These are phyloP conservation scores for Annulohypoxylon nitens DNA, from an alignment of 495 filamentous ascomycete species.

Conservation along the genomic window DNA sequence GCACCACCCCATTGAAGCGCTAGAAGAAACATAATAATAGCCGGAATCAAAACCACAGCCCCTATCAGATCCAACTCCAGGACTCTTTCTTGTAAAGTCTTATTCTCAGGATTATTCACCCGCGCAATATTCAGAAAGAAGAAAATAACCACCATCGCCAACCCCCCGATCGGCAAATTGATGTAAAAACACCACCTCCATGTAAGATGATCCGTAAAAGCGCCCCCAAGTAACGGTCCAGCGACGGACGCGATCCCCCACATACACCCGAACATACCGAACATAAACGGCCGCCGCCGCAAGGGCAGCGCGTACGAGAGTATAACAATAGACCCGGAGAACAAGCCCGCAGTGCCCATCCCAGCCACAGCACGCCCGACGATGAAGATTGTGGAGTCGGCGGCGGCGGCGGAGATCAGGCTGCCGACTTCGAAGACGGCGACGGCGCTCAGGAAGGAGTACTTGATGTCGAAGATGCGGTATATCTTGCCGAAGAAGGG, in stretches of 20 bases:
- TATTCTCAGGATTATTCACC: constrained; percentile 49
- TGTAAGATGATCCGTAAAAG: constrained; percentile 45
- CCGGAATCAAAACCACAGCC: constrained; percentile 64
- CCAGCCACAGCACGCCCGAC: constrained; percentile 88
- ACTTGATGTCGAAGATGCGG: constrained; percentile 82
- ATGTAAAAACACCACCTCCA: constrained; percentile 71
- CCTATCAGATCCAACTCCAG: constrained; percentile 67
- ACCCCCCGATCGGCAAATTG: constrained; percentile 72
- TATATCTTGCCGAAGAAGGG: constrained; percentile 84
- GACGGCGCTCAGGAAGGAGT: constrained; percentile 77
- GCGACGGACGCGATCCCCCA: constrained; percentile 84
- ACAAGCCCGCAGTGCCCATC: constrained; percentile 85
- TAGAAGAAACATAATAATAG: constrained; percentile 68
- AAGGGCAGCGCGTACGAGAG: constrained; percentile 81
- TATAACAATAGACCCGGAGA: constrained; percentile 85
- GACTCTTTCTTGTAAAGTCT: constrained; percentile 55
- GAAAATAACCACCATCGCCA: constrained; percentile 67
- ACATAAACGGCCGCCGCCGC: constrained; percentile 71
- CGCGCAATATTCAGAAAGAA: constrained; percentile 64
- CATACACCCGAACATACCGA: constrained; percentile 84
- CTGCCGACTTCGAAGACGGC: constrained; percentile 87
- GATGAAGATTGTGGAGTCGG: constrained; percentile 80
- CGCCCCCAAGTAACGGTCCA: constrained; percentile 64
- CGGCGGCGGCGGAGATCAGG: constrained; percentile 83
- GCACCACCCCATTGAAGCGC: constrained; percentile 75